Evolutionary conservation across 495 filamentous ascomycete genomes (phyloP), one percentile per base, ranked within the genome.

Genomic region (Antarctomyces pellizariae): DNA sequence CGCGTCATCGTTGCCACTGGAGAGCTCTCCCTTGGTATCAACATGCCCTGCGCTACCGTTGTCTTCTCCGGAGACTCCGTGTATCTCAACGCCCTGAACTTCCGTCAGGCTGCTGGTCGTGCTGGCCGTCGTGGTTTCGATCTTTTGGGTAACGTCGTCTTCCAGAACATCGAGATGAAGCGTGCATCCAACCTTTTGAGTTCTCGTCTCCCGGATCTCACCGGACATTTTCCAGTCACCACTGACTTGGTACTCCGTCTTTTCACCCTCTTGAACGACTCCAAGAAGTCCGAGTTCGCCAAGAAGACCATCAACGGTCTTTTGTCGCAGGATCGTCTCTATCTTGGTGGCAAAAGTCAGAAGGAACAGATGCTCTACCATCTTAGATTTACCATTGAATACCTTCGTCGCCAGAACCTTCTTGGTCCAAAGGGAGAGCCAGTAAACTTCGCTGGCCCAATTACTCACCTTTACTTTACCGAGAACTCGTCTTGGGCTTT

Each of bases 31-130:
- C 49, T 83, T 13, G 75, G 75, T 44, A 75, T 83, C 48, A 83
- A 82, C 33, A 82, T 79, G 75, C 75, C 75, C 12, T 79, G 75
- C 39, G 74, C 73, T 36, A 83, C 75, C 1, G 72, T 79, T 5
- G 62, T 80, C 3, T 83, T 83, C 42, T 59, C 54, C 3, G 74
- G 72, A 2, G 72, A 82, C 36, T 71, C 64, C 1, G 53, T 75
- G 7, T 76, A 54, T 33, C 44, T 83, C 25, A 78, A 72, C 1
- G 64, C 75, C 0, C 57, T 82, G 18, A 75, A 73, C 42, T 83
- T 65, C 42, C 62, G 73, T 5, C 75, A 83, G 46, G 70, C 66
- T 5, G 62, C 73, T 29, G 75, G 75, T 41, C 66, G 75, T 50
- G 66, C 75, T 16, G 75, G 75, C 26, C 67, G 75, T 43, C 67